Evolutionary conservation across 768 basidiomycete species (phyloP), one percentile per base, ranked within the genome.

Genomic region (Boletus subparvulus): DNA sequence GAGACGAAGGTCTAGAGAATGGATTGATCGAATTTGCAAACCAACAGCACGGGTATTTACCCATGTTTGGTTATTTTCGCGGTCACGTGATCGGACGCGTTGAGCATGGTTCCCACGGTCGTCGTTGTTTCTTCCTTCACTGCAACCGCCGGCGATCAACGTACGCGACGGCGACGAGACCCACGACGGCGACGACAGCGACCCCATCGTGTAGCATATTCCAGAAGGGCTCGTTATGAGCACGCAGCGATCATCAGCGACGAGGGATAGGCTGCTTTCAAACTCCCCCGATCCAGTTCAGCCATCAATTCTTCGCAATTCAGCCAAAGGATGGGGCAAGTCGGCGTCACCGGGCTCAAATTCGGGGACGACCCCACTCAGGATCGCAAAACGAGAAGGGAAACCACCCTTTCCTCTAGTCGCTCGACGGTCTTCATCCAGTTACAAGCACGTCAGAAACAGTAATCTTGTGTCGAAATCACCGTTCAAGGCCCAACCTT

Each of bases 401-500:
- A 73, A 60, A 44, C 66, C 74, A 6, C 75, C 76, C 21, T 79
- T 75, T 45, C 76, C 83, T 44, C 70, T 74, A n/a, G 72, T 91
- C 44, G 84, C 85, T 47, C 83, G 91, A 33, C 81, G 91, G 42
- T 79, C 83, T 16, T 91, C 89, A 9, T 86, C 84, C 41, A 91
- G 88, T 71, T 93, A 87, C 74, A 86, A 82, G 61, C 90, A 90
- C 71, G 80, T 92, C 61, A 81, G 80, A 64, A 86, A 77, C 63
- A 90, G 85, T 69, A 85, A 87, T 67, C 85, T 92, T 54, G 92
- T 94, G 17, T 85, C 87, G 30, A 92, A 92, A 62, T 94, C 92
- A 12, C 91, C 91, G 11, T 94, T 94, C 77, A 89, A 88, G 64
- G 83, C 82, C 3, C 83, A 84, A 58, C 77, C 83, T 26, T 78